Percentiles rank a stretch among this genome's conserved stretches.
phyloP scores from a whole-genome alignment of 176 grass and related monocot genomes.

The bread wheat (Triticum aestivum) region DNA sequence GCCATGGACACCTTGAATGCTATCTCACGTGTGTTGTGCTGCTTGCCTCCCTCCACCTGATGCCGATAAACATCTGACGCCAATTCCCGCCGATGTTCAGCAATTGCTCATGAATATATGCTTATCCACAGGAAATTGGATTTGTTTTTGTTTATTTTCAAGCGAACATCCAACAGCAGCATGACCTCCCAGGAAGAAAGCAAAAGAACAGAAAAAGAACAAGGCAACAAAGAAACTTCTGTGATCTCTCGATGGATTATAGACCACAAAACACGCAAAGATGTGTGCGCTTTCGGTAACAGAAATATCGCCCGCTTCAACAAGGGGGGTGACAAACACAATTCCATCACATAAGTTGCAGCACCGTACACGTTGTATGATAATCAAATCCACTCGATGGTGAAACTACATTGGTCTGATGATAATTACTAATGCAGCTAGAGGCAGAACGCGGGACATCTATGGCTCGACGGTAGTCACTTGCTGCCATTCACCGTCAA shows the following conservation, averaged over 20 bases:
- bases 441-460: neutral
- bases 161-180: neutral
- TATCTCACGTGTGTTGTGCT: too few relatives aligned
- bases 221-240: neutral
- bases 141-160: neutral
- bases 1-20: too few relatives aligned
- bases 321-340: neutral
- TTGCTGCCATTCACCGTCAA: conserved; percentile 79
- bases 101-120: too few relatives aligned
- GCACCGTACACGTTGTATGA: too few relatives aligned
- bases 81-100: too few relatives aligned
- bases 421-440: neutral
- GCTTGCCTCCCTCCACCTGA: too few relatives aligned
- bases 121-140: too few relatives aligned
- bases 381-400: too few relatives aligned
- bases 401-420: too few relatives aligned
- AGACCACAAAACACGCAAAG: neutral
- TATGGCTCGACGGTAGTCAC: conserved; percentile 67
- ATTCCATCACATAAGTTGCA: neutral
- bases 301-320: too few relatives aligned
- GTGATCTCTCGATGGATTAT: neutral
- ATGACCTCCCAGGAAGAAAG: neutral
- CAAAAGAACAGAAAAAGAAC: neutral
- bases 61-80: too few relatives aligned
- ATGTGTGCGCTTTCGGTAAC: neutral